A percentile compares a stretch with the other conserved stretches of the same genome.
These are phyloP conservation scores for Botrytis porri DNA, from an alignment of 2,329 filamentous ascomycete genomes.

Conservation along the genomic window DNA sequence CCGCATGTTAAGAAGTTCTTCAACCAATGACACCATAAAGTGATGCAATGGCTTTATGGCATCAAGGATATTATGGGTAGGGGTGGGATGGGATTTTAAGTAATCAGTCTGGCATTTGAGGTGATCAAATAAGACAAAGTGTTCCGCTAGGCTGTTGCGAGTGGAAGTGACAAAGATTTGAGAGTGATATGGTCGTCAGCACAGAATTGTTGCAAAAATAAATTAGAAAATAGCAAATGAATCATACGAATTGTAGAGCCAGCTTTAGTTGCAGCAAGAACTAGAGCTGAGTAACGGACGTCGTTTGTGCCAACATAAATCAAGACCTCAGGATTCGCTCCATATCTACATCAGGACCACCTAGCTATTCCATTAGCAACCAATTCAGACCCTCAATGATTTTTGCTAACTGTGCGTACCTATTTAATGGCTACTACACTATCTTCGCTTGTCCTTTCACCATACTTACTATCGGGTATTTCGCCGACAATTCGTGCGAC, in stretches of 20 bases:
- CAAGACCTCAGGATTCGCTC: constrained; percentile 40
- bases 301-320: constrained; percentile 42
- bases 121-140: background rate
- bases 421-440: background rate
- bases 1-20: background rate
- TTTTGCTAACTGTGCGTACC: background rate
- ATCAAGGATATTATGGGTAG: background rate
- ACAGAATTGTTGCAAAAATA: constrained; percentile 26
- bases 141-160: background rate
- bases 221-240: background rate
- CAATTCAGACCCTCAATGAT: constrained; percentile 7
- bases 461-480: background rate
- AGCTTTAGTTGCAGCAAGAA: background rate
- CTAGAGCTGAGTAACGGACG: background rate
- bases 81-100: background rate
- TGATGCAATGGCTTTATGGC: background rate
- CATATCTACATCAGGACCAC: background rate
- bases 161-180: background rate
- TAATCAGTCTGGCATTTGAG: background rate
- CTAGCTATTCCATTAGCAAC: constrained; percentile 6
- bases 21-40: background rate
- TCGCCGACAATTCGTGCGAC: background rate
- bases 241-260: background rate
- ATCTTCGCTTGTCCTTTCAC: background rate
- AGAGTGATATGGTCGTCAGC: constrained; percentile 38